Conservation (phyloP, 495 filamentous ascomycete species). For the Pseudoneurospora amorphoporcata region DNA sequence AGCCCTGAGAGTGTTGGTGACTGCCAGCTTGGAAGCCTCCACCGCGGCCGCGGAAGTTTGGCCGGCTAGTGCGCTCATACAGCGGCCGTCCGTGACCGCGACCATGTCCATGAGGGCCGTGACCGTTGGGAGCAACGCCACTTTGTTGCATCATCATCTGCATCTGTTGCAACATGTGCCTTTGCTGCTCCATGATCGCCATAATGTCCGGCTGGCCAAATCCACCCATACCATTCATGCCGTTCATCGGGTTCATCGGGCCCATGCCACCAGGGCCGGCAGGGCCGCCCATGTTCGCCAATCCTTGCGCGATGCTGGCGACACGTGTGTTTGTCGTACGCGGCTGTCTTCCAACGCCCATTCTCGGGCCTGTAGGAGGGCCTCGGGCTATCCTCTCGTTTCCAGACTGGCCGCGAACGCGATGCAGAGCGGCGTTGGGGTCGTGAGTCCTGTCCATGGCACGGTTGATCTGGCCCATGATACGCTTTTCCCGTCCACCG, state of each 20-base stretch:
- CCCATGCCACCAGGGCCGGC: slow-evolving; percentile 17
- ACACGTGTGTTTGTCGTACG: slow-evolving; percentile 36
- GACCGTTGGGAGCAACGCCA: neutral
- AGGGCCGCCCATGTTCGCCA: slow-evolving; percentile 28
- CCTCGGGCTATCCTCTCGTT: slow-evolving; percentile 65
- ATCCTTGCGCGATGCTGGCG: slow-evolving; percentile 32
- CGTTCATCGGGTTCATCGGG: slow-evolving; percentile 28
- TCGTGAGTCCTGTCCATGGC: slow-evolving; percentile 72
- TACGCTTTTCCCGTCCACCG: slow-evolving; percentile 55
- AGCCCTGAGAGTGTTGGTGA: slow-evolving; percentile 10
- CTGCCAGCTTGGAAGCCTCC: slow-evolving; percentile 26
- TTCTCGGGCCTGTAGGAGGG: slow-evolving; percentile 62
- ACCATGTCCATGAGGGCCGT: slow-evolving; percentile 13
- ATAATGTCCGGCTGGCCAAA: slow-evolving; percentile 65
- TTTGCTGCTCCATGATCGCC: slow-evolving; percentile 83
- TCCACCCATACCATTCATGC: slow-evolving; percentile 26
- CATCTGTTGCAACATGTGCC: slow-evolving; percentile 65
- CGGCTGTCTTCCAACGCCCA: slow-evolving; percentile 43
- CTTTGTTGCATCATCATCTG: slow-evolving; percentile 53
- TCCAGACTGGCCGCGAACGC: slow-evolving; percentile 62
- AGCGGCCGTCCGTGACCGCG: slow-evolving; percentile 50
- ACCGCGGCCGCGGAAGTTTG: slow-evolving; percentile 21
- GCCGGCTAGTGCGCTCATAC: slow-evolving; percentile 56
- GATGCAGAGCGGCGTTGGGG: slow-evolving; percentile 53
- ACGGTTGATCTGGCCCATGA: slow-evolving; percentile 80